Percentiles rank a stretch among this genome's conserved stretches.
These are phyloP conservation scores for Aspergillus biplanus DNA, from an alignment of 495 filamentous ascomycete genomes.

Conservation along the genomic window DNA sequence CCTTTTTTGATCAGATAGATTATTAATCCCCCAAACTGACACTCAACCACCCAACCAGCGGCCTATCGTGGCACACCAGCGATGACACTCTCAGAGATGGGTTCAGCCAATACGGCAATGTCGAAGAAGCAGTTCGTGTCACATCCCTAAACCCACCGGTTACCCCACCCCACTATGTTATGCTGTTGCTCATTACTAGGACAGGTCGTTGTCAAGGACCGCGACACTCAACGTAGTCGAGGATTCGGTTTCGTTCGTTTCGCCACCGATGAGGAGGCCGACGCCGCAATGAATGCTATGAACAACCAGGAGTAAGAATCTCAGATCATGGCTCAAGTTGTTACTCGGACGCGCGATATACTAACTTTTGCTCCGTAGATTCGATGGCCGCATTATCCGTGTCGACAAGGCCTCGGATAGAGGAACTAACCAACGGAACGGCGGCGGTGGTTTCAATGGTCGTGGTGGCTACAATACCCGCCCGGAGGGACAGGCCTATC, in stretches of 20 bases:
- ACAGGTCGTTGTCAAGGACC: constrained; percentile 96
- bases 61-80: constrained; percentile 97
- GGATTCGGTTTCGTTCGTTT: constrained; percentile 98
- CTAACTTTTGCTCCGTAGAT: constrained; percentile 56
- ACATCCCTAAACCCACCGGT: constrained; percentile 2
- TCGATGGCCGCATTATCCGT: constrained; percentile 93
- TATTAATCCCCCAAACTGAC: constrained; percentile 12
- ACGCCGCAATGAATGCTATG: constrained; percentile 79
- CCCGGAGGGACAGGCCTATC: constrained; percentile 34
- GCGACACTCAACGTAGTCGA: constrained; percentile 92
- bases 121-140: constrained; percentile 82
- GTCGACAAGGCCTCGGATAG: constrained; percentile 95
- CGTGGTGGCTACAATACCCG: constrained; percentile 47
- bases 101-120: constrained; percentile 84
- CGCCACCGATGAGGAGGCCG: constrained; percentile 77
- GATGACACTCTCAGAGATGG: constrained; percentile 79
- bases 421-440: constrained; percentile 36
- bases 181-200: background rate
- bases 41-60: constrained; percentile 52
- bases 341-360: background rate
- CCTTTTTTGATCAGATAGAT: constrained; percentile 36
- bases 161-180: background rate
- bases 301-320: constrained; percentile 89
- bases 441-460: constrained; percentile 51
- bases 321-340: constrained; percentile 2